phyloP scores from a whole-genome alignment of 2,329 filamentous ascomycete genomes.

The Fusarium sp. region DNA sequence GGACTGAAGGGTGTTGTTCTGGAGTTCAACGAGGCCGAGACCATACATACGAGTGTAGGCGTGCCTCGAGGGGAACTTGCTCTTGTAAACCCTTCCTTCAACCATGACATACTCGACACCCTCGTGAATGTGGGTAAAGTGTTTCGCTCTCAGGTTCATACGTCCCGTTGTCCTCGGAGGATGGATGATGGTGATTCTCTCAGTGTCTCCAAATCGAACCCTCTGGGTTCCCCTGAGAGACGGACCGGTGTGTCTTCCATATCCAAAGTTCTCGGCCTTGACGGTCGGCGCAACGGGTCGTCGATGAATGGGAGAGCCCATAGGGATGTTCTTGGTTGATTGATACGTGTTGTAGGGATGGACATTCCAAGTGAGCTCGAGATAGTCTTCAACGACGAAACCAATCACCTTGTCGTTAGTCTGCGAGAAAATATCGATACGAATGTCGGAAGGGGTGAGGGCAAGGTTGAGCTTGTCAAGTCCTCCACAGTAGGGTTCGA shows the following conservation, averaged over 20 bases:
- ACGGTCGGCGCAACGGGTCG: not conserved
- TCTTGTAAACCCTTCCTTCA: not conserved
- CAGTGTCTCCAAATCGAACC: no score
- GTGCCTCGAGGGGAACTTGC: no score
- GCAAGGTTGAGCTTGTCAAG: not conserved
- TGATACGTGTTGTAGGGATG: conserved; percentile 10
- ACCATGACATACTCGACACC: no score
- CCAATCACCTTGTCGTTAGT: not conserved
- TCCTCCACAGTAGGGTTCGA: conserved; percentile 1
- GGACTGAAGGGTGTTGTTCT: not conserved
- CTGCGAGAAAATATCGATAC: not conserved
- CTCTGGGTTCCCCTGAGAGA: no score
- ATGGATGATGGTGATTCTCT: no score
- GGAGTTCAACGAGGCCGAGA: not conserved
- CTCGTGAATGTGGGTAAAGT: no score
- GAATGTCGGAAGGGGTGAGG: not conserved
- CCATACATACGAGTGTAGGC: not conserved
- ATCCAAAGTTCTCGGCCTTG: no score
- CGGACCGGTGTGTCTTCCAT: no score
- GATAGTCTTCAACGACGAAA: not conserved
- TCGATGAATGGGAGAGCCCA: not conserved
- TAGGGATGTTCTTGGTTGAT: not conserved
- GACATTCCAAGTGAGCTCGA: not conserved
- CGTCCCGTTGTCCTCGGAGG: no score
- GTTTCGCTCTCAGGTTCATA: no score